These are phyloP conservation scores for Gremmenia infestans DNA, from an alignment of 2,329 filamentous ascomycete genomes.

Conservation along the genomic window DNA sequence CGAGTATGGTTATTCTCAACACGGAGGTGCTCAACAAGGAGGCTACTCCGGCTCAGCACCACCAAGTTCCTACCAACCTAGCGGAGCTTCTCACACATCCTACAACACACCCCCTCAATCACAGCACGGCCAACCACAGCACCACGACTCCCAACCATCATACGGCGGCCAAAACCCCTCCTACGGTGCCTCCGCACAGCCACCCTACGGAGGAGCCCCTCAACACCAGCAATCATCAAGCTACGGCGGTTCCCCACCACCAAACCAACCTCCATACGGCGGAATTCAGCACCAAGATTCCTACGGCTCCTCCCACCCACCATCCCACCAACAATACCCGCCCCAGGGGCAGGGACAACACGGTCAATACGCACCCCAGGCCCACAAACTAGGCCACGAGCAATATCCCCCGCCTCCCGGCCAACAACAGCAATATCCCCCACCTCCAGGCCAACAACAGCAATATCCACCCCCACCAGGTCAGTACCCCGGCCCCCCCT, in stretches of 20 bases:
- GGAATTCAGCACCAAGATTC: conserved; percentile 14
- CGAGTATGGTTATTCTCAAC: conserved; percentile 56
- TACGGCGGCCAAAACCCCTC: conserved; percentile 11
- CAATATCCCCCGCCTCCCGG: too few relatives aligned
- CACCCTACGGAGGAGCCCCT: conserved; percentile 8
- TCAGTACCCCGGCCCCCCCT: background rate
- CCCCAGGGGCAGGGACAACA: background rate
- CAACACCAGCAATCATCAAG: conserved; percentile 5
- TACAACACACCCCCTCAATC: conserved; percentile 17
- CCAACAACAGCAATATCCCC: conserved; percentile 16
- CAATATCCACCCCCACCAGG: conserved; percentile 1
- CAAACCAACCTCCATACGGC: conserved; percentile 19
- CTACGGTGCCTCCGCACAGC: conserved; percentile 1
- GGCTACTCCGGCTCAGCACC: conserved; percentile 59
- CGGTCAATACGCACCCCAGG: conserved; percentile 1
- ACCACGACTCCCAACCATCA: conserved; percentile 5
- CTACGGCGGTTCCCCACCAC: background rate
- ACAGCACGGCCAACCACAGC: conserved; percentile 6
- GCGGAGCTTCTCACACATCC: conserved; percentile 14
- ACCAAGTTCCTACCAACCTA: conserved; percentile 53
- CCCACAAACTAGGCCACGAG: conserved; percentile 8
- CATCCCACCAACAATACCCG: background rate
- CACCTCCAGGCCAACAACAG: conserved; percentile 13
- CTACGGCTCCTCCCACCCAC: background rate
- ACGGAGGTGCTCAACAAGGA: conserved; percentile 41